Evolutionary conservation across 495 filamentous ascomycete species (phyloP).

Genomic region (Aspergillus incahuasiensis): DNA sequence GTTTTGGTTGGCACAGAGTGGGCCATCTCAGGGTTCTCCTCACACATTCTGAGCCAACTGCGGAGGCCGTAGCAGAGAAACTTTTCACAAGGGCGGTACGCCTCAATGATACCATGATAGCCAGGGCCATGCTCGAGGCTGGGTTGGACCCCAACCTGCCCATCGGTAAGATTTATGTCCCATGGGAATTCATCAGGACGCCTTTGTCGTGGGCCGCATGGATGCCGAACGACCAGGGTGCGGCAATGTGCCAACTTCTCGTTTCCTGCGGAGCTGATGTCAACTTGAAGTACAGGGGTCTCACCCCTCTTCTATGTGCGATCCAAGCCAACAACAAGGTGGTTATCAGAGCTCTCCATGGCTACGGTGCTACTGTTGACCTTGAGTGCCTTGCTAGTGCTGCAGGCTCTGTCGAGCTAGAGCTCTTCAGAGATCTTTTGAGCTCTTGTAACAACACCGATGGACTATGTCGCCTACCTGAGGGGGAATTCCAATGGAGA

Average conservation of each 20-base stretch:
- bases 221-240: background rate
- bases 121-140: constrained; percentile 6
- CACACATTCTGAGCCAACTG: constrained; percentile 5
- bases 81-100: constrained; percentile 12
- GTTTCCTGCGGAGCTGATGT: constrained; percentile 1
- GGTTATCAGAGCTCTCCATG: background rate
- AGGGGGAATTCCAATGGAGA: too few relatives aligned
- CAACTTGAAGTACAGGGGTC: background rate
- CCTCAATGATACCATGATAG: background rate
- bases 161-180: background rate
- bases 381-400: background rate
- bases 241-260: constrained; percentile 1
- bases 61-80: constrained; percentile 10
- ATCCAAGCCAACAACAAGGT: background rate
- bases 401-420: background rate
- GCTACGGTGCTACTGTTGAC: background rate
- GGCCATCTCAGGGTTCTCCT: constrained; percentile 2
- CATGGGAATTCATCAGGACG: background rate
- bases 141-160: constrained; percentile 7
- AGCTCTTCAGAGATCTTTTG: background rate
- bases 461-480: too few relatives aligned
- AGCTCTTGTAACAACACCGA: background rate
- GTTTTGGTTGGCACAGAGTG: constrained; percentile 2
- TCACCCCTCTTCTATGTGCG: background rate
- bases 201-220: constrained; percentile 2